Percentiles rank a stretch among this genome's conserved stretches.
phyloP scores from a whole-genome alignment of 2,329 filamentous ascomycete genomes.

The Hirsutella thompsonii region DNA sequence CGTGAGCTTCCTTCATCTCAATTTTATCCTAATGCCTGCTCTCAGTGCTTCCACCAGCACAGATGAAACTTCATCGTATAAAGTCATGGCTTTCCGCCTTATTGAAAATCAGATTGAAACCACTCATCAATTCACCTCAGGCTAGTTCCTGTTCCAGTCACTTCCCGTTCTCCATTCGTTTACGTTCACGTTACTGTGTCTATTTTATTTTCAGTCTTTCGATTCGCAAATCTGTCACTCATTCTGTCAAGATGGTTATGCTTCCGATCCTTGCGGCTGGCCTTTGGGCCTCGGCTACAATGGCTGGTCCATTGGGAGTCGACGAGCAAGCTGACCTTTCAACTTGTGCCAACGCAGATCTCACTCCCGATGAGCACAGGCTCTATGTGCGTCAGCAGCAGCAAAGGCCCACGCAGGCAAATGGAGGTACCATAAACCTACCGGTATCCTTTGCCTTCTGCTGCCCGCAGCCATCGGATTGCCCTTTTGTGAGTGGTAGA shows the following conservation, averaged over 20 bases:
- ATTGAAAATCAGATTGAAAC: too few relatives aligned
- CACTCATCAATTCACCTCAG: too few relatives aligned
- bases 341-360: background rate
- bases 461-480: background rate
- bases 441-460: background rate
- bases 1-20: too few relatives aligned
- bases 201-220: too few relatives aligned
- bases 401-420: background rate
- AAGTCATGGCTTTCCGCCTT: too few relatives aligned
- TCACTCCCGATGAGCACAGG: background rate
- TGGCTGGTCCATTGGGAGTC: background rate
- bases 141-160: too few relatives aligned
- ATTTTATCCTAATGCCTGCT: too few relatives aligned
- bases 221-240: too few relatives aligned
- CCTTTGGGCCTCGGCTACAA: background rate
- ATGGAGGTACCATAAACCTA: background rate
- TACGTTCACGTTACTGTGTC: too few relatives aligned
- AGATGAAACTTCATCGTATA: too few relatives aligned
- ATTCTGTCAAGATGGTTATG: background rate
- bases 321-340: background rate
- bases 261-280: background rate
- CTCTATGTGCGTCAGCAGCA: background rate
- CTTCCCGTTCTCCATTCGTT: too few relatives aligned
- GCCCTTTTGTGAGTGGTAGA: background rate
- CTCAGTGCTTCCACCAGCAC: too few relatives aligned